These are phyloP conservation scores for Aureobasidium vineae DNA, from an alignment of 2,329 filamentous ascomycete species.

Conservation along the genomic window DNA sequence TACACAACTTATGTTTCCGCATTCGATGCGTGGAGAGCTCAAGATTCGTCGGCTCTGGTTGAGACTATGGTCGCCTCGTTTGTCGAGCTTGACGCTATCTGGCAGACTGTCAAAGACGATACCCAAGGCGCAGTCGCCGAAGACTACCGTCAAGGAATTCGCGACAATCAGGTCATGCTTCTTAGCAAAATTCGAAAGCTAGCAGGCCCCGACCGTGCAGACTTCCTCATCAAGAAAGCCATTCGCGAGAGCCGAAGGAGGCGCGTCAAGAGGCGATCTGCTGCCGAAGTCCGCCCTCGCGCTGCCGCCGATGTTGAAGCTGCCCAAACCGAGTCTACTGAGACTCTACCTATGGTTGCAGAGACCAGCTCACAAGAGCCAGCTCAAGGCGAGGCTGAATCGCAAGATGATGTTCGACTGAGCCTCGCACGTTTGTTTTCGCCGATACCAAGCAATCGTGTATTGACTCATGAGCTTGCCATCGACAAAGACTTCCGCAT, in stretches of 20 bases:
- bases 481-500: constrained; percentile 78
- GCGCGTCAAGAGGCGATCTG: constrained; percentile 62
- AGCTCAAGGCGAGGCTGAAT: not conserved
- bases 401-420: not conserved
- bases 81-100: constrained; percentile 78
- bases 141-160: constrained; percentile 76
- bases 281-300: constrained; percentile 68
- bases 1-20: constrained; percentile 74
- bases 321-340: constrained; percentile 27
- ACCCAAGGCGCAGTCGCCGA: constrained; percentile 69
- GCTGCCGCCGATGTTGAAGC: constrained; percentile 47
- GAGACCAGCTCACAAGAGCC: not conserved
- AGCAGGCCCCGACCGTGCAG: constrained; percentile 68
- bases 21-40: constrained; percentile 80
- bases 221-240: constrained; percentile 70
- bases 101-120: constrained; percentile 77
- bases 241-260: constrained; percentile 68
- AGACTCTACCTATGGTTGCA: constrained; percentile 31
- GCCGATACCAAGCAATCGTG: constrained; percentile 67
- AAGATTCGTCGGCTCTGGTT: constrained; percentile 72
- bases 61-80: constrained; percentile 86
- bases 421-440: constrained; percentile 50
- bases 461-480: constrained; percentile 74
- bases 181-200: constrained; percentile 77
- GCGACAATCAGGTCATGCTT: constrained; percentile 75